Conservation (phyloP, 805 yeast genomes). For the Candida maltosa region DNA sequence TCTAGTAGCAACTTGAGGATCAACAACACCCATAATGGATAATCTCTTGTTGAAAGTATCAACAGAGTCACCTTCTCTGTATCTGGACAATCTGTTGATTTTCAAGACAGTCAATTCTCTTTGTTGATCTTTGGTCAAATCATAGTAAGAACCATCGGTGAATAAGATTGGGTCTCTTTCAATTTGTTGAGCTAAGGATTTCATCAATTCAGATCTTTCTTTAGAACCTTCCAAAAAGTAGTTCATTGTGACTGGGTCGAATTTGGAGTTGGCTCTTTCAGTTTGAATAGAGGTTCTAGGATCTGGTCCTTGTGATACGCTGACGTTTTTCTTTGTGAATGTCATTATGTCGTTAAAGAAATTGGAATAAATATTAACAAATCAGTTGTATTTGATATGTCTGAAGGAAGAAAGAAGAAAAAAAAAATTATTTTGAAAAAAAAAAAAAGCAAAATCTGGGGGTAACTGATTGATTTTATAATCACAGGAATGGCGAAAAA, state of each 20-base stretch:
- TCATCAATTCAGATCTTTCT: conserved; percentile 44
- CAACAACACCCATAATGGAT: conserved; percentile 59
- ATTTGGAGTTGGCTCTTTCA: conserved; percentile 31
- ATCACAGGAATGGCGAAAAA: neutral
- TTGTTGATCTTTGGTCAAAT: conserved; percentile 51
- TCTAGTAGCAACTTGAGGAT: conserved; percentile 79
- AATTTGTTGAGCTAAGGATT: conserved; percentile 51
- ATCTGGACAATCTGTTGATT: conserved; percentile 58
- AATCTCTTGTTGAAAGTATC: conserved; percentile 56
- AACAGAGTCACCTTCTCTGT: conserved; percentile 49
- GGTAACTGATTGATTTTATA: conserved; percentile 3
- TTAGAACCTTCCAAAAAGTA: conserved; percentile 38
- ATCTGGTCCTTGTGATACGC: conserved; percentile 22
- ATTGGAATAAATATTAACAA: neutral
- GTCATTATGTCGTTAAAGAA: conserved; percentile 11
- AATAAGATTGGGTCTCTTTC: conserved; percentile 66
- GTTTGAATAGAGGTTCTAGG: conserved; percentile 27
- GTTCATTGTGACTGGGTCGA: conserved; percentile 38
- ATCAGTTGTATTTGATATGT: neutral
- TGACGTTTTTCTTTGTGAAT: conserved; percentile 12
- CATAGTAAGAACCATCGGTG: conserved; percentile 54
- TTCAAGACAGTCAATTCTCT: conserved; percentile 59
- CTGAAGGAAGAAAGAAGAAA: conserved; percentile 2
- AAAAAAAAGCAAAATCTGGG: conserved; percentile 2
- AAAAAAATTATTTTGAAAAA: conserved; percentile 2